phyloP scores from a whole-genome alignment of 176 grass and related monocot species.

The Zea mays region Zm-B73-REFERENCE-NAM-5.0 NC_050098.1:156997001-156997500 shows the following conservation, averaged over 20 bases:
- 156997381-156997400: constrained; percentile 10
- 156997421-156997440: neutral
- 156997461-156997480: neutral
- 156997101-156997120: constrained; percentile 2
- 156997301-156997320: constrained; percentile 29
- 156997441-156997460: neutral
- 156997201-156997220: constrained; percentile 73
- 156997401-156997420: constrained; percentile 7
- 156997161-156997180: constrained; percentile 94
- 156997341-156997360: neutral
- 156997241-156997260: constrained; percentile 68
- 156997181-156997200: constrained; percentile 98
- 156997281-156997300: constrained; percentile 65
- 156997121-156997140: constrained; percentile 72
- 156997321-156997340: neutral
- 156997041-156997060: constrained; percentile 13
- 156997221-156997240: constrained; percentile 86
- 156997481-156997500: neutral
- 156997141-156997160: constrained; percentile 96
- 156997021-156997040: neutral
- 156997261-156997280: constrained; percentile 84
- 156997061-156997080: neutral
- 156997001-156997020: constrained; percentile 5
- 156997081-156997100: neutral
- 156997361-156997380: constrained; percentile 18